phyloP scores from a whole-genome alignment of 192 early-diverging fungal species.

The Backusella liffmaniae region DNA sequence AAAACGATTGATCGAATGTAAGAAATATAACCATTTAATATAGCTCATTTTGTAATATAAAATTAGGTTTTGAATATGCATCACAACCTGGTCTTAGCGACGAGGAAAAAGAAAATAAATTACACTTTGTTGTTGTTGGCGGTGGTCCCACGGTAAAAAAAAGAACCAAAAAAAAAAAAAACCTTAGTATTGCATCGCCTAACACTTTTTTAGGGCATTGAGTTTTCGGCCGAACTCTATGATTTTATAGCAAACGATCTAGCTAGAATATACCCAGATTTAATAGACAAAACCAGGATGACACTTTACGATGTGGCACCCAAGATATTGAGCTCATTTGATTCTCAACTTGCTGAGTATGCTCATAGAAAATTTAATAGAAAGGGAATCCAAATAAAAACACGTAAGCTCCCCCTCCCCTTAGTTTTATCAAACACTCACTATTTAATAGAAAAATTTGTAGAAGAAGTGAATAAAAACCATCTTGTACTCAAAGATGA shows the following conservation, averaged over 20 bases:
- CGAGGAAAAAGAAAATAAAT: conserved; percentile 58
- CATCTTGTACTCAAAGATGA: conserved; percentile 51
- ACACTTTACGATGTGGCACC: conserved; percentile 78
- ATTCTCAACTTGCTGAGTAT: conserved; percentile 69
- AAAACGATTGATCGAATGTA: conserved; percentile 71
- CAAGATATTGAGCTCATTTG: conserved; percentile 76
- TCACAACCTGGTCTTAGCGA: conserved; percentile 62
- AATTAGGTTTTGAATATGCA: conserved; percentile 66
- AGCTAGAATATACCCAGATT: conserved; percentile 65
- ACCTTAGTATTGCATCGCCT: too few species aligned
- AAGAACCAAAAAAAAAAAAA: too few species aligned
- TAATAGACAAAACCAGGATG: conserved; percentile 52
- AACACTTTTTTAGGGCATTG: conserved; percentile 48
- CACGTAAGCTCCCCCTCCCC: conserved; percentile 39
- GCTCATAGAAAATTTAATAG: conserved; percentile 72
- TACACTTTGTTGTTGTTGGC: conserved; percentile 87
- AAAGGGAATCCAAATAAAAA: conserved; percentile 75
- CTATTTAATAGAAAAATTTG: conserved; percentile 23
- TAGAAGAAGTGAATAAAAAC: conserved; percentile 52
- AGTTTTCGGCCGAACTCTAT: conserved; percentile 72
- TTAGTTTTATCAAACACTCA: too few species aligned
- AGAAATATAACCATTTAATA: background rate
- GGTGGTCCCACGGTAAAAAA: conserved; percentile 76
- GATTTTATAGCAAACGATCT: conserved; percentile 87
- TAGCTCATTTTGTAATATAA: background rate